A percentile compares a stretch with the other conserved stretches of the same genome.
Evolutionary conservation across 2,329 filamentous ascomycete species (phyloP).

Genomic region (Cordyceps sp.): DNA sequence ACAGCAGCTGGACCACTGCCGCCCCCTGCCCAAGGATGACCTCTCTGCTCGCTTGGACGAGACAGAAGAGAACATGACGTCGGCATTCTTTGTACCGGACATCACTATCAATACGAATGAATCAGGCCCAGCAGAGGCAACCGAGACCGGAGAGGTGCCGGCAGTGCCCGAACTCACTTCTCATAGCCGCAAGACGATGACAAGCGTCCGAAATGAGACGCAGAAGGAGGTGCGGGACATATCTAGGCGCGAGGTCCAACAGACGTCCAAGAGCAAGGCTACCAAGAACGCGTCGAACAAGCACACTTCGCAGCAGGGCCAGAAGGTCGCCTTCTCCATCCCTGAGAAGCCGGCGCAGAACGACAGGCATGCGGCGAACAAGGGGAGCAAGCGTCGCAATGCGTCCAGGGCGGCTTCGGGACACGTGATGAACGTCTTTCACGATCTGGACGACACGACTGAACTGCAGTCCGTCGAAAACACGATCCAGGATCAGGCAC

Average conservation of each 20-base stretch:
- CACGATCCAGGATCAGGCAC: constrained; percentile 15
- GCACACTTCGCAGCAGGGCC: constrained; percentile 7
- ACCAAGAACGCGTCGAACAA: constrained; percentile 8
- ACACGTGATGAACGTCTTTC: constrained; percentile 8
- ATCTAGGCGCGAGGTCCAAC: constrained; percentile 11
- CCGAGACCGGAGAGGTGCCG: constrained; percentile 13
- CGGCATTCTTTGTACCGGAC: constrained; percentile 40
- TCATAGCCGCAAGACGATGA: constrained; percentile 13
- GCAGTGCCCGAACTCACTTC: constrained; percentile 14
- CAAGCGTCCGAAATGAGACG: constrained; percentile 10
- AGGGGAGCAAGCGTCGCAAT: constrained; percentile 23
- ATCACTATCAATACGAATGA: constrained; percentile 33
- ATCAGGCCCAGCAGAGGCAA: constrained; percentile 13
- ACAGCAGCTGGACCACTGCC: constrained; percentile 25
- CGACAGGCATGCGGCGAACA: constrained; percentile 18
- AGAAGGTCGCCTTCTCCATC: constrained; percentile 25
- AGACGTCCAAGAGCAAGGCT: constrained; percentile 12
- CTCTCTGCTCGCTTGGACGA: constrained; percentile 17
- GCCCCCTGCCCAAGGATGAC: constrained; percentile 19
- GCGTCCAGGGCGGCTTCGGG: neutral
- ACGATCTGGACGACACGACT: constrained; percentile 18
- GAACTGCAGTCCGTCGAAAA: constrained; percentile 16
- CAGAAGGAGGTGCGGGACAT: constrained; percentile 11
- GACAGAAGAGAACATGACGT: constrained; percentile 38
- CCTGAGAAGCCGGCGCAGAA: constrained; percentile 16